phyloP scores from a whole-genome alignment of 148 eudicot species.

The Rhododendron ferrugineum region DNA sequence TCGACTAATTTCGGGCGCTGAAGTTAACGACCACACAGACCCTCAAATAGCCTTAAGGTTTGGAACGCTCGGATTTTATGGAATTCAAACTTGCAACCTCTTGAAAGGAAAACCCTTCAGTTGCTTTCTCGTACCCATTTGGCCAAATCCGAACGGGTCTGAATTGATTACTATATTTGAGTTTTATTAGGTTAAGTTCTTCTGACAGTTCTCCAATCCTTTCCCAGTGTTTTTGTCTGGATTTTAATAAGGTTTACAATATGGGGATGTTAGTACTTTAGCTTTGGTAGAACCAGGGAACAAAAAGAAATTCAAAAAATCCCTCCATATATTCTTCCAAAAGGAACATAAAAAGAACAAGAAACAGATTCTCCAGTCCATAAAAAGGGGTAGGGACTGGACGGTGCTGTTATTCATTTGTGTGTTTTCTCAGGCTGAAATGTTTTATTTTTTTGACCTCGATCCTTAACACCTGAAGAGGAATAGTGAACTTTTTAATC shows the following conservation, averaged over 20 bases:
- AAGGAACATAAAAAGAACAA: not conserved
- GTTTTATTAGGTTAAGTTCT: not conserved
- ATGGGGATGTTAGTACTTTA: not conserved
- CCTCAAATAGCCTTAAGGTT: too few species aligned
- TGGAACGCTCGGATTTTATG: too few species aligned
- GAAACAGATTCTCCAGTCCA: not conserved
- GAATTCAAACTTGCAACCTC: too few species aligned
- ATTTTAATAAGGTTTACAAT: not conserved
- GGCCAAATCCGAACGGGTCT: too few species aligned
- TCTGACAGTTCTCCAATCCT: not conserved
- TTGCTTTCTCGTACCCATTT: too few species aligned
- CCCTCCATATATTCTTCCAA: not conserved
- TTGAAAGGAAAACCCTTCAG: too few species aligned
- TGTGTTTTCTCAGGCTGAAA: too few species aligned
- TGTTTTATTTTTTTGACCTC: too few species aligned
- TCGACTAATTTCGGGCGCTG: too few species aligned
- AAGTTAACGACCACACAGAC: too few species aligned
- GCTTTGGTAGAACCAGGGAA: not conserved
- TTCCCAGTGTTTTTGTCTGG: not conserved
- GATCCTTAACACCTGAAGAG: not conserved
- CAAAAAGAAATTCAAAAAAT: not conserved
- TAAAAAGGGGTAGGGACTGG: not conserved
- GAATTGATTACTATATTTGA: not conserved
- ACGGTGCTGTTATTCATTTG: not conserved
- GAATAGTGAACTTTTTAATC: not conserved